Percentiles rank a stretch among this genome's conserved stretches.
Evolutionary conservation across 805 yeast species (phyloP).

Genomic region (Pichia ethanolica): DNA sequence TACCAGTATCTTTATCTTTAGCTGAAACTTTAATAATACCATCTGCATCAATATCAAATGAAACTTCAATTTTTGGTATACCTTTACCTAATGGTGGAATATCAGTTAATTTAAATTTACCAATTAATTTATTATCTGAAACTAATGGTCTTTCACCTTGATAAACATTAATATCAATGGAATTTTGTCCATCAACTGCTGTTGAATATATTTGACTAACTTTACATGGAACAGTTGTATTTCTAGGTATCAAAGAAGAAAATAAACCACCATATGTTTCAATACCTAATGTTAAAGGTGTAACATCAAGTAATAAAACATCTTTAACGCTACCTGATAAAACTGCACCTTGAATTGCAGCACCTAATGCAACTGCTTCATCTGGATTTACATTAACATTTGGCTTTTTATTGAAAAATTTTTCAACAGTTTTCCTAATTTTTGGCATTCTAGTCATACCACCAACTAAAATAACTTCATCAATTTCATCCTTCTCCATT

Average conservation of each 20-base stretch:
- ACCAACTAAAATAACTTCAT: slow-evolving; percentile 81
- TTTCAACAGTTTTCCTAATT: slow-evolving; percentile 69
- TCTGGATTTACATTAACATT: slow-evolving; percentile 92
- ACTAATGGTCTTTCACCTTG: slow-evolving; percentile 97
- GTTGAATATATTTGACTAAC: slow-evolving; percentile 90
- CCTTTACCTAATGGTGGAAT: slow-evolving; percentile 89
- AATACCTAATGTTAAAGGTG: slow-evolving; percentile 85
- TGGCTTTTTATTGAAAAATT: slow-evolving; percentile 75
- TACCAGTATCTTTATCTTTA: slow-evolving; percentile 86
- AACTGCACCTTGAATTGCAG: slow-evolving; percentile 97
- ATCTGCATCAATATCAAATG: slow-evolving; percentile 93
- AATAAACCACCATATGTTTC: slow-evolving; percentile 97
- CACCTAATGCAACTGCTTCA: slow-evolving; percentile 93
- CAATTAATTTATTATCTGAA: slow-evolving; percentile 90
- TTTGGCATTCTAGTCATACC: slow-evolving; percentile 93
- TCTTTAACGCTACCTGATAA: slow-evolving; percentile 92
- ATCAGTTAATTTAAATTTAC: slow-evolving; percentile 87
- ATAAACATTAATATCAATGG: slow-evolving; percentile 92
- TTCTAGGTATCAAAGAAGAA: slow-evolving; percentile 78
- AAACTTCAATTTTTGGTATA: slow-evolving; percentile 83
- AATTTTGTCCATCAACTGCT: slow-evolving; percentile 91
- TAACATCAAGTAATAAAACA: slow-evolving; percentile 81
- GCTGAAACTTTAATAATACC: slow-evolving; percentile 96
- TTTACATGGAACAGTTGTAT: slow-evolving; percentile 92
- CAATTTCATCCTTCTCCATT: slow-evolving; percentile 53